A percentile compares a stretch with the other conserved stretches of the same genome.
Conservation (phyloP, 1,139 yeast species). For the Komagataea norvegica region DNA sequence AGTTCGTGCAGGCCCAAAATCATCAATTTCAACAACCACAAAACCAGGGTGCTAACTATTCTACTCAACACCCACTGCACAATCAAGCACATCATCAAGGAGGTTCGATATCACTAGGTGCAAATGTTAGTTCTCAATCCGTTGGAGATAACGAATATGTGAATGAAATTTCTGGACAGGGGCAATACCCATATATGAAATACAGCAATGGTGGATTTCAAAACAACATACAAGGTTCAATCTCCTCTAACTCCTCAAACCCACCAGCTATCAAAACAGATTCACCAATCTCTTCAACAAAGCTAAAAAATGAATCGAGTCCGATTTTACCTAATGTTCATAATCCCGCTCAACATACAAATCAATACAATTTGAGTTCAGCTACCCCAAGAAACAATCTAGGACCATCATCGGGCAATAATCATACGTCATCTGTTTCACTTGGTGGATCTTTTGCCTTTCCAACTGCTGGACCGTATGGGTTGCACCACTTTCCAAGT, state of each 20-base stretch:
- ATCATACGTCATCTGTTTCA: not conserved
- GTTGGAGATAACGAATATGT: not conserved
- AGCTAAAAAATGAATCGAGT: slow-evolving; percentile 2
- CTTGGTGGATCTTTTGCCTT: not conserved
- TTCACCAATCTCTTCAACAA: slow-evolving; percentile 2
- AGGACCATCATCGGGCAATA: not conserved
- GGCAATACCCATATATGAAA: not conserved
- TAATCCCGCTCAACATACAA: not conserved
- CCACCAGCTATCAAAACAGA: not conserved
- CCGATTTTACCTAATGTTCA: slow-evolving; percentile 1
- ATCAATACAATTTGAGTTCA: slow-evolving; percentile 5
- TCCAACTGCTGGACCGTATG: not conserved
- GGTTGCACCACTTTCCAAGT: no score
- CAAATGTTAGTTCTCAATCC: slow-evolving; percentile 1
- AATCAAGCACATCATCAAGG: slow-evolving; percentile 1
- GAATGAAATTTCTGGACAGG: slow-evolving; percentile 11
- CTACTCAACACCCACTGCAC: slow-evolving; percentile 3
- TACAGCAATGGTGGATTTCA: not conserved
- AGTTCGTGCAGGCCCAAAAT: slow-evolving; percentile 1
- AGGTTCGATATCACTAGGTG: no score
- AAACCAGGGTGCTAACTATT: slow-evolving; percentile 1
- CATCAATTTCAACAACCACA: slow-evolving; percentile 1
- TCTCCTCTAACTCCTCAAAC: slow-evolving; percentile 4
- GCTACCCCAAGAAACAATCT: slow-evolving; percentile 7
- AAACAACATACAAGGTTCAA: slow-evolving; percentile 6